phyloP scores from a whole-genome alignment of 352 stramenopile genomes.

The Phytophthora tentaculata region DNA sequence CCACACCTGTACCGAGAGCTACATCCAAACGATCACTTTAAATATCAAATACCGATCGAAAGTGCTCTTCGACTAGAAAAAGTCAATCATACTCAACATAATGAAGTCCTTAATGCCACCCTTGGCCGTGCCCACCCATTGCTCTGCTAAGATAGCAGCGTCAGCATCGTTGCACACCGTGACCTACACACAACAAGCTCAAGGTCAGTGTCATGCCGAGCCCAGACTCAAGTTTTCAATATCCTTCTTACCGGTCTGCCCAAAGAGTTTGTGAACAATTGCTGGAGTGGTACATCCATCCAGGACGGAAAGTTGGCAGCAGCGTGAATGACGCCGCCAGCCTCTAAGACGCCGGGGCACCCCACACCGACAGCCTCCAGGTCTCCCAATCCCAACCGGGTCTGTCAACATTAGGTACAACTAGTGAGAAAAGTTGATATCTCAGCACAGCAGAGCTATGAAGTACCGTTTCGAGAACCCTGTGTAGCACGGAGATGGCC shows the following conservation, averaged over 20 bases:
- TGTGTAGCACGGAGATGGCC: constrained; percentile 45
- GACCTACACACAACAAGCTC: constrained; percentile 30
- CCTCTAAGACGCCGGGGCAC: constrained; percentile 63
- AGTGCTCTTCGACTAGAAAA: not conserved
- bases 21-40: not conserved
- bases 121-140: constrained; percentile 80
- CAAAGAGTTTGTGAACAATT: constrained; percentile 54
- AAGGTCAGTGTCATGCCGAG: not conserved
- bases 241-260: constrained; percentile 31
- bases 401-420: constrained; percentile 19
- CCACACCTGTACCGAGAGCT: constrained; percentile 78
- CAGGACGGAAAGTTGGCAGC: constrained; percentile 78
- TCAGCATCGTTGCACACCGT: constrained; percentile 82
- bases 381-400: constrained; percentile 35
- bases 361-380: constrained; percentile 63
- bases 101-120: constrained; percentile 69
- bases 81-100: constrained; percentile 76
- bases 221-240: not conserved
- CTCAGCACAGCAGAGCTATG: not conserved
- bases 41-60: constrained; percentile 7
- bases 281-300: constrained; percentile 63
- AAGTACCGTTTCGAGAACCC: constrained; percentile 51
- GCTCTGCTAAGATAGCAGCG: constrained; percentile 79
- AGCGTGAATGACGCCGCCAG: constrained; percentile 60
- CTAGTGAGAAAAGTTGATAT: constrained; percentile 10